Evolutionary conservation across 75 land plant species (phyloP).

Genomic region (Larix kaempferi): DNA sequence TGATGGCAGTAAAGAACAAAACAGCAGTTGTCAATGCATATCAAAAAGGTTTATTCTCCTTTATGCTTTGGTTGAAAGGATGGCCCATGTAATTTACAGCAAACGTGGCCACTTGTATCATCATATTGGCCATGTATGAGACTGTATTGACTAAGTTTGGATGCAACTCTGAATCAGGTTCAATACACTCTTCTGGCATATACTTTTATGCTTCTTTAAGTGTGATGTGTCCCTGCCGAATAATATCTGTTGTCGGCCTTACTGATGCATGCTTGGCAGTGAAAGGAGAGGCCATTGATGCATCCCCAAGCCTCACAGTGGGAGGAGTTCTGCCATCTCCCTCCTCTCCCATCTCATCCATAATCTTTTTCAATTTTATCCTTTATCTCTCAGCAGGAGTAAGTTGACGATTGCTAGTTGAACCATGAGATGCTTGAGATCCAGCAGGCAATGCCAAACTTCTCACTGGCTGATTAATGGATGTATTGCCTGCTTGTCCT

Average conservation of each 20-base stretch:
- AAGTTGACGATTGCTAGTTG: conserved; percentile 43
- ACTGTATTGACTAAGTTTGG: conserved; percentile 98
- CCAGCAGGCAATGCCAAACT: conserved; percentile 13
- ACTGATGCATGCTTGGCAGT: conserved; percentile 99
- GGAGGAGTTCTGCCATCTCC: conserved; percentile 85
- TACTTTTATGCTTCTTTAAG: conserved; percentile 81
- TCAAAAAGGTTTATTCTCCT: conserved; percentile 85
- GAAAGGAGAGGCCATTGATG: conserved; percentile 99
- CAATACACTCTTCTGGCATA: conserved; percentile 99
- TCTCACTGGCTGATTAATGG: conserved; percentile 1
- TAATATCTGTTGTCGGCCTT: conserved; percentile 86
- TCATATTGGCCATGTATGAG: conserved; percentile 98
- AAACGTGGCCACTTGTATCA: conserved; percentile 99
- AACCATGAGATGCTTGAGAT: not conserved
- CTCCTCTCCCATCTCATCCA: conserved; percentile 89
- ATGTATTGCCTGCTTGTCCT: conserved; percentile 24
- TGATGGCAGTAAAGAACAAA: conserved; percentile 76
- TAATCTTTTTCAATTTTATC: conserved; percentile 71
- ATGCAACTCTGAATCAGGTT: conserved; percentile 90
- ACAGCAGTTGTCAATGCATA: conserved; percentile 75
- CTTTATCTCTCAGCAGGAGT: conserved; percentile 75
- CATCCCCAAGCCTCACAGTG: conserved; percentile 93
- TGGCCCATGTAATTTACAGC: conserved; percentile 99
- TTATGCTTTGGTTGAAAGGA: conserved; percentile 94
- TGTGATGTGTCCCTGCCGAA: conserved; percentile 95